Evolutionary conservation across 345 rosid genomes (phyloP).

Genomic region (Fremontodendron californicum): DNA sequence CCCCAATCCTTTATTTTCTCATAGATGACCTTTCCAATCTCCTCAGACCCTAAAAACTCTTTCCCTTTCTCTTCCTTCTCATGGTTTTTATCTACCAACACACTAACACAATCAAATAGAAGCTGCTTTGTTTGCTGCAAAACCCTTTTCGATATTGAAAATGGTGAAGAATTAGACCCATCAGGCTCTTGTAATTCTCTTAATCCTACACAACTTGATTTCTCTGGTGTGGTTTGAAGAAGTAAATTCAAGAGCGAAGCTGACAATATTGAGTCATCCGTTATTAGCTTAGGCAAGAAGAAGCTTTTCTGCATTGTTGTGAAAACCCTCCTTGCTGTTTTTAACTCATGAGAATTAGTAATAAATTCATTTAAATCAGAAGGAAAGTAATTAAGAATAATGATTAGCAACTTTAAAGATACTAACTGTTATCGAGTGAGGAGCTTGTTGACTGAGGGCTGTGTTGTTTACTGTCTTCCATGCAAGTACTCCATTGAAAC

Average conservation of each 20-base stretch:
- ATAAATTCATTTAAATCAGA: not conserved
- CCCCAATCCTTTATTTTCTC: slow-evolving; percentile 32
- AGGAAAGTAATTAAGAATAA: not conserved
- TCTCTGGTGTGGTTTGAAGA: slow-evolving; percentile 17
- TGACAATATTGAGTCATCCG: slow-evolving; percentile 33
- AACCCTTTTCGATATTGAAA: slow-evolving; percentile 26
- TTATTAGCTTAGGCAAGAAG: slow-evolving; percentile 18
- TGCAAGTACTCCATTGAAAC: slow-evolving; percentile 7
- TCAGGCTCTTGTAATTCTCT: slow-evolving; percentile 20
- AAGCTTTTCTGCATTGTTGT: not conserved
- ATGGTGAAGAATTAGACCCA: slow-evolving; percentile 3
- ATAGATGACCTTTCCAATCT: slow-evolving; percentile 28
- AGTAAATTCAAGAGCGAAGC: slow-evolving; percentile 39
- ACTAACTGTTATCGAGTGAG: slow-evolving; percentile 12
- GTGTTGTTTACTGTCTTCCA: slow-evolving; percentile 19
- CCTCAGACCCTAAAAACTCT: slow-evolving; percentile 16
- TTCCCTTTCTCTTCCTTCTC: slow-evolving; percentile 16
- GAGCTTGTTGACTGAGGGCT: slow-evolving; percentile 28
- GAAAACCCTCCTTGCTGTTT: not conserved
- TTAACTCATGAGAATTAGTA: not conserved
- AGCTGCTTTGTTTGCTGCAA: slow-evolving; percentile 42
- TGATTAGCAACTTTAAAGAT: not conserved
- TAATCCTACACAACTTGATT: slow-evolving; percentile 12
- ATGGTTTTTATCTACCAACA: slow-evolving; percentile 30
- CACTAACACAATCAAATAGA: slow-evolving; percentile 42